A percentile compares a stretch with the other conserved stretches of the same genome.
Evolutionary conservation across 345 rosid genomes (phyloP).

Genomic region (Clarkia xantiana): DNA sequence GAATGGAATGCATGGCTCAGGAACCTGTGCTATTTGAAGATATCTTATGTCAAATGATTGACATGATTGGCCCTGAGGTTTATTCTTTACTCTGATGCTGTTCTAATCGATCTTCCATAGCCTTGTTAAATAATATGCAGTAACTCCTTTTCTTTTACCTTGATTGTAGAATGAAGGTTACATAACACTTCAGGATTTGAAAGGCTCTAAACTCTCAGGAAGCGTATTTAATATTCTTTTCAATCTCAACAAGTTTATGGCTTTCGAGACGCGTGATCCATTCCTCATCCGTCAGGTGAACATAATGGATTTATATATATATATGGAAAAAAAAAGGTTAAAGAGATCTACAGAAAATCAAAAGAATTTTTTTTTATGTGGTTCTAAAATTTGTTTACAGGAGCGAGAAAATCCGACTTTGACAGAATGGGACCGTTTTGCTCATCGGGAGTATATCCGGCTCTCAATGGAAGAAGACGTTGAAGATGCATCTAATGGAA

Average conservation of each 20-base stretch:
- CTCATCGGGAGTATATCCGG: conserved; percentile 92
- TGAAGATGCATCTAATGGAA: conserved; percentile 94
- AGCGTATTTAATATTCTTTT: conserved; percentile 83
- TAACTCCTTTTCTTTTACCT: not conserved
- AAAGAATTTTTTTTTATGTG: not conserved
- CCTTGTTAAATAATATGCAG: too few relatives aligned
- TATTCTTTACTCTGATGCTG: conserved; percentile 2
- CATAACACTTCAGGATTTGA: conserved; percentile 54
- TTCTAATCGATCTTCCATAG: too few relatives aligned
- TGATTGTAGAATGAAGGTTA: conserved; percentile 54
- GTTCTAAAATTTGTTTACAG: conserved; percentile 14
- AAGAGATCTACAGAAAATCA: too few relatives aligned
- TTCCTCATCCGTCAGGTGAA: conserved; percentile 94
- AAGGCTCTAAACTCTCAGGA: conserved; percentile 83
- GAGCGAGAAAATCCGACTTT: conserved; percentile 91
- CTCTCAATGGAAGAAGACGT: conserved; percentile 99
- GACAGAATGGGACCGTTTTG: conserved; percentile 99
- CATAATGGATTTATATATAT: not conserved
- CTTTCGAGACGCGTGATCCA: conserved; percentile 94
- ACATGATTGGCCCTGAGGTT: conserved; percentile 89
- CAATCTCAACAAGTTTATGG: conserved; percentile 92
- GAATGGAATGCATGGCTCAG: conserved; percentile 99
- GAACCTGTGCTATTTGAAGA: conserved; percentile 95
- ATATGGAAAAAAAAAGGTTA: too few relatives aligned
- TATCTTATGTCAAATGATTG: conserved; percentile 85